These are phyloP conservation scores for Endogone sp. DNA, from an alignment of 192 early-diverging fungal genomes.

Conservation along the genomic window DNA sequence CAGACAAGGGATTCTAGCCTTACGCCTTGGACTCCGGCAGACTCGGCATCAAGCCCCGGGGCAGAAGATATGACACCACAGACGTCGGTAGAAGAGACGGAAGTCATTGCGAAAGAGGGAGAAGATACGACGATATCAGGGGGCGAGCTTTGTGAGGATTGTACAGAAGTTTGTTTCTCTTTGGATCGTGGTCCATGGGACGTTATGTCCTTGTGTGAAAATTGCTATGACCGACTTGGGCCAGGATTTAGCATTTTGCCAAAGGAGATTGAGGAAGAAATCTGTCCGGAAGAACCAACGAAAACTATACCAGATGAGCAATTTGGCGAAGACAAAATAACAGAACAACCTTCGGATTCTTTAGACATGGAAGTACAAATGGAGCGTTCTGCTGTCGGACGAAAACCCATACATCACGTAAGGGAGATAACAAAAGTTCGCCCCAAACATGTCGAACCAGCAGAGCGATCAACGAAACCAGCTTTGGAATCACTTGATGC, in stretches of 20 bases:
- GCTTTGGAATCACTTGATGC: too few species aligned
- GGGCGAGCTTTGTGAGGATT: neutral
- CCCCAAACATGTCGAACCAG: too few species aligned
- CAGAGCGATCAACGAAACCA: too few species aligned
- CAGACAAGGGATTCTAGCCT: neutral
- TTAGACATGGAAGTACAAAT: neutral
- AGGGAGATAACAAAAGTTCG: too few species aligned
- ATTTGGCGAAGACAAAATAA: neutral
- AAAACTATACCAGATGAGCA: neutral
- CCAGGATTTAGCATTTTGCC: neutral
- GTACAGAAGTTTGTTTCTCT: neutral
- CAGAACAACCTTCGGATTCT: neutral
- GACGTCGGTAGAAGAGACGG: neutral
- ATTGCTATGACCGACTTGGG: neutral
- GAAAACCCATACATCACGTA: neutral
- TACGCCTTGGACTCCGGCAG: neutral
- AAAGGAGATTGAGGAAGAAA: too few species aligned
- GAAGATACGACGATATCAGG: neutral
- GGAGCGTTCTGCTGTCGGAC: neutral
- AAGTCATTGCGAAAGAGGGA: neutral
- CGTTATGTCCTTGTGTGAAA: neutral
- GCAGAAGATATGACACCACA: neutral
- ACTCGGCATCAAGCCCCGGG: neutral
- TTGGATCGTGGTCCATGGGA: slow-evolving; percentile 1
- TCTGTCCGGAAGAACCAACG: too few species aligned